Percentiles rank a stretch among this genome's conserved stretches.
phyloP scores from a whole-genome alignment of 805 yeast species.

The Saccharomyces kudriavzevii region DNA sequence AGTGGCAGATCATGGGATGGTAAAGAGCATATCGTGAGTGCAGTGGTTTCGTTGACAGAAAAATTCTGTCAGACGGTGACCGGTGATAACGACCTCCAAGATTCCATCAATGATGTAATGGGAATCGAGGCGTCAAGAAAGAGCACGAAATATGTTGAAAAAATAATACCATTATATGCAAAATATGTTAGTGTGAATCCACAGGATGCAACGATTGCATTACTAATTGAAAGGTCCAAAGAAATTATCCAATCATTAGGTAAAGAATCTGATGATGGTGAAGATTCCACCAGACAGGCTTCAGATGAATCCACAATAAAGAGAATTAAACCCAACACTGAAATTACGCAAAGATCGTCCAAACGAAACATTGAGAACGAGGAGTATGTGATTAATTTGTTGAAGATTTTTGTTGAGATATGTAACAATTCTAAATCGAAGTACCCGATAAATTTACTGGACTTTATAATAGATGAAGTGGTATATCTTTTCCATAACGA shows the following conservation, averaged over 20 bases:
- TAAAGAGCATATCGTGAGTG: slow-evolving; percentile 66
- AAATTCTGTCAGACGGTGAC: slow-evolving; percentile 36
- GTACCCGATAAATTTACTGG: slow-evolving; percentile 15
- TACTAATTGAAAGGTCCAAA: slow-evolving; percentile 21
- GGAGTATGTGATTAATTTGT: slow-evolving; percentile 36
- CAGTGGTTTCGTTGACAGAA: slow-evolving; percentile 51
- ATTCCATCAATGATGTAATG: slow-evolving; percentile 38
- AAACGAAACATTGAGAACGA: slow-evolving; percentile 40
- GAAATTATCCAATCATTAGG: slow-evolving; percentile 19
- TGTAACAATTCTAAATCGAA: slow-evolving; percentile 19
- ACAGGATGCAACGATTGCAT: slow-evolving; percentile 5
- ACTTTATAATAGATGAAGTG: slow-evolving; percentile 27
- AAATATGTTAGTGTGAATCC: slow-evolving; percentile 38
- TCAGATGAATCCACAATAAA: slow-evolving; percentile 5
- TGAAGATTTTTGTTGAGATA: slow-evolving; percentile 33
- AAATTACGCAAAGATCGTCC: slow-evolving; percentile 33
- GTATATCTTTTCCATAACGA: slow-evolving; percentile 24
- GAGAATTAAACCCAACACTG: slow-evolving; percentile 22
- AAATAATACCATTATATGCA: slow-evolving; percentile 47
- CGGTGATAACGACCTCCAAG: slow-evolving; percentile 27
- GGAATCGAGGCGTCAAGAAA: slow-evolving; percentile 56
- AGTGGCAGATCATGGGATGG: slow-evolving; percentile 85
- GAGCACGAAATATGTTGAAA: slow-evolving; percentile 54
- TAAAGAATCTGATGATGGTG: slow-evolving; percentile 16
- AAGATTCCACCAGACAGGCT: slow-evolving; percentile 1